These are phyloP conservation scores for Populus trichocarpa DNA, from an alignment of 441 rosid genomes.

Conservation along the genomic window DNA sequence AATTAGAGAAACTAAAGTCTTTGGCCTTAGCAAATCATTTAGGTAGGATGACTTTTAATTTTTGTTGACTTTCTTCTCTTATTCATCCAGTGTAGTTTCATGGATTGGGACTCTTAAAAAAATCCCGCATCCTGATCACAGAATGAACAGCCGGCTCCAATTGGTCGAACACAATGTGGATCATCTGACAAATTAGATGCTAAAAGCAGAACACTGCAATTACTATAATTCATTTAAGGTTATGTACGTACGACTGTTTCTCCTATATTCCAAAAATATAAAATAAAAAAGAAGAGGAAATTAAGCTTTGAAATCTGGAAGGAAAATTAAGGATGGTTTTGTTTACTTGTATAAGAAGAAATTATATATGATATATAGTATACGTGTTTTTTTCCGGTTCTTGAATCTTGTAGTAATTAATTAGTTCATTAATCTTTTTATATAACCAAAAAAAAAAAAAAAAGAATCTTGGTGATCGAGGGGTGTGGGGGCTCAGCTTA, in stretches of 20 bases:
- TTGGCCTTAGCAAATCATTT: background rate
- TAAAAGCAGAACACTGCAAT: background rate
- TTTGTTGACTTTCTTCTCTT: background rate
- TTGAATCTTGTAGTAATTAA: no score
- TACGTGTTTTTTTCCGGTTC: background rate
- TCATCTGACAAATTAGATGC: background rate
- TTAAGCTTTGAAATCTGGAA: background rate
- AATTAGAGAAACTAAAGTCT: background rate
- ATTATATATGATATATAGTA: background rate
- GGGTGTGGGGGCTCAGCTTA: background rate
- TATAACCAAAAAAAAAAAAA: no score
- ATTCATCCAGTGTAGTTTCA: background rate
- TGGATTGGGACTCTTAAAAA: background rate
- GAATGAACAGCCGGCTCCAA: background rate
- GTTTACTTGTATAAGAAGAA: background rate
- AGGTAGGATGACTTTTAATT: background rate
- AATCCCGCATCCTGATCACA: background rate
- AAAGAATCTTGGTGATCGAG: no score
- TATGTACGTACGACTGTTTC: background rate
- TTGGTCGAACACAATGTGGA: background rate
- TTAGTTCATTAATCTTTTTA: no score
- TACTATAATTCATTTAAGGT: background rate
- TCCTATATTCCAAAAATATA: background rate
- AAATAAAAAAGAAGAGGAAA: no score
- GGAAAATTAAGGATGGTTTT: background rate